Evolutionary conservation across 2,329 filamentous ascomycete genomes (phyloP).

Genomic region (Aspergillus fijiensis): DNA sequence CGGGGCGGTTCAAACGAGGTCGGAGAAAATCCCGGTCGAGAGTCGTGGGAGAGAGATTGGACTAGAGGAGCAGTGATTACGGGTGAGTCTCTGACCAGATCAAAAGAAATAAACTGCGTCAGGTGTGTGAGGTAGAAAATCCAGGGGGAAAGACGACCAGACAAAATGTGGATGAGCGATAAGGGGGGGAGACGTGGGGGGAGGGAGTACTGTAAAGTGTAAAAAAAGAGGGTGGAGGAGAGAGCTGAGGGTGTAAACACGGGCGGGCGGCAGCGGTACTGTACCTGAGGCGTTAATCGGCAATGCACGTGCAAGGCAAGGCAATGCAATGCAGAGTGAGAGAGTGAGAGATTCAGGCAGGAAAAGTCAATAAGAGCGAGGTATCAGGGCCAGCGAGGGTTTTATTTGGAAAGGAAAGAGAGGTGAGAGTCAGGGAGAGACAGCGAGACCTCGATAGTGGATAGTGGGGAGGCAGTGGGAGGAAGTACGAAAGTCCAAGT

Average conservation of each 20-base stretch:
- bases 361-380: background rate
- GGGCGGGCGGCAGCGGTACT: background rate
- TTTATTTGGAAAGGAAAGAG: background rate
- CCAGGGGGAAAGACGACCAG: background rate
- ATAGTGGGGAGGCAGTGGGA: background rate
- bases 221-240: too few relatives aligned
- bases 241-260: background rate
- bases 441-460: background rate
- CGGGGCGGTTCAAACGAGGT: constrained; percentile 11
- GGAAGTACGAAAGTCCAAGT: background rate
- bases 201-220: background rate
- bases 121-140: background rate
- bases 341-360: background rate
- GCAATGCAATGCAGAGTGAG: constrained; percentile 3
- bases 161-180: background rate
- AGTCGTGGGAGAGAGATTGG: background rate
- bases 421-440: background rate
- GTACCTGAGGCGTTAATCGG: background rate
- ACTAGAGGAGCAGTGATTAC: background rate
- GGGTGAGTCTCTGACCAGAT: constrained; percentile 1
- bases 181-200: background rate
- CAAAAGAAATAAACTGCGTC: too few relatives aligned
- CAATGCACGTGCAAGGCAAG: background rate
- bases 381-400: too few relatives aligned
- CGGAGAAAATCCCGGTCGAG: background rate